Percentiles rank a stretch among this genome's conserved stretches.
Evolutionary conservation across 2,329 filamentous ascomycete species (phyloP).

Genomic region (Emergomyces pasteurianus): DNA sequence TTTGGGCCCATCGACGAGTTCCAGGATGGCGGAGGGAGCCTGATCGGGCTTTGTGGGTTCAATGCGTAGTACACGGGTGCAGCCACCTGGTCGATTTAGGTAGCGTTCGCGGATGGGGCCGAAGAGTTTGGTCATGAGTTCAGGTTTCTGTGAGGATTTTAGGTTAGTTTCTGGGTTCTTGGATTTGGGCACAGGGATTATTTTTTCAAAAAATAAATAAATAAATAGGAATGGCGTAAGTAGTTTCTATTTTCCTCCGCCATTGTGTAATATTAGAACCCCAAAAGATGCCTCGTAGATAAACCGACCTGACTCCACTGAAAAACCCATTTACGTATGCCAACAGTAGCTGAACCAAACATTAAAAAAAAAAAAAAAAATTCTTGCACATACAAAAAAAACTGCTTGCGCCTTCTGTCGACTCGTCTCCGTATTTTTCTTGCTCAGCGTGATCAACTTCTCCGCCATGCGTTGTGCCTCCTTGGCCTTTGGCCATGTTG

Average conservation of each 20-base stretch:
- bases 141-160: conserved; percentile 24
- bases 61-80: conserved; percentile 86
- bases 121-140: conserved; percentile 70
- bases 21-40: conserved; percentile 78
- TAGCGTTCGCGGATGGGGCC: conserved; percentile 72
- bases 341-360: background rate
- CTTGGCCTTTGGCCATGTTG: conserved; percentile 93
- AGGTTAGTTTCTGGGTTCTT: background rate
- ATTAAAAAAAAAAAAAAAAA: background rate
- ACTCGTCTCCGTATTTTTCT: conserved; percentile 79
- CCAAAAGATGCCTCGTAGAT: background rate
- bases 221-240: background rate
- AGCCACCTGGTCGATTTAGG: conserved; percentile 67
- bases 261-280: background rate
- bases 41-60: conserved; percentile 83
- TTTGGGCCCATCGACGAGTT: conserved; percentile 85
- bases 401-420: conserved; percentile 63
- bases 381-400: conserved; percentile 58
- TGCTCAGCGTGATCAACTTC: conserved; percentile 85
- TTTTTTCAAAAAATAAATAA: too few relatives aligned
- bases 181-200: background rate
- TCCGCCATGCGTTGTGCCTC: conserved; percentile 90
- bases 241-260: background rate
- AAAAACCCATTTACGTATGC: background rate
- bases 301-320: too few relatives aligned